Percentiles rank a stretch among this genome's conserved stretches.
phyloP scores from a whole-genome alignment of 805 yeast species.

The Candida maltosa region DNA sequence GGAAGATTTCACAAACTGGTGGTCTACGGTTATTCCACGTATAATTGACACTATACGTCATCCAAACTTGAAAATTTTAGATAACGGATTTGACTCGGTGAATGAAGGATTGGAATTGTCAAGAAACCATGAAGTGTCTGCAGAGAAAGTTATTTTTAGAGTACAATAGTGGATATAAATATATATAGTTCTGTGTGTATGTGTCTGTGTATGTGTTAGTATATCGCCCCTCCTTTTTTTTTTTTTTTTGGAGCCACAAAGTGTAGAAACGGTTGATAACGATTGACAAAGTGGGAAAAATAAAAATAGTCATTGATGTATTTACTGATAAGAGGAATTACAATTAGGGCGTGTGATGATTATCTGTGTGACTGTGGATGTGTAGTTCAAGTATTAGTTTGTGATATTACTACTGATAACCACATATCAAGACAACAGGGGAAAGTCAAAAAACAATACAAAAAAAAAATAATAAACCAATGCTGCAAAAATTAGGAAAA shows the following conservation, averaged over 20 bases:
- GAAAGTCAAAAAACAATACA: not conserved
- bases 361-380: too few species aligned
- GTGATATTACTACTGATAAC: too few species aligned
- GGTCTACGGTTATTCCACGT: conserved; percentile 19
- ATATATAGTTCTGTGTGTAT: too few species aligned
- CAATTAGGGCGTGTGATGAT: too few species aligned
- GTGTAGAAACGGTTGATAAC: not conserved
- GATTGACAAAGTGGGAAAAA: not conserved
- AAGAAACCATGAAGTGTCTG: conserved; percentile 37
- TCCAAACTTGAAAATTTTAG: conserved; percentile 22
- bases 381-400: too few species aligned
- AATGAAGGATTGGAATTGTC: conserved; percentile 37
- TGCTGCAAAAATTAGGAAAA: too few species aligned
- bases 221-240: too few species aligned
- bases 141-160: conserved; percentile 41
- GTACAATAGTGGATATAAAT: not conserved
- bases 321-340: too few species aligned
- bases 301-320: conserved; percentile 3
- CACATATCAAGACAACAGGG: not conserved
- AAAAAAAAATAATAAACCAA: not conserved
- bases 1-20: conserved; percentile 15
- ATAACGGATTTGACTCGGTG: conserved; percentile 22
- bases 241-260: too few species aligned
- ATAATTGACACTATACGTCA: conserved; percentile 14
- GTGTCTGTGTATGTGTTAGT: too few species aligned